Evolutionary conservation across 441 rosid genomes (phyloP), one percentile per base, ranked within the genome.

Genomic region (Jatropha multifida): DNA sequence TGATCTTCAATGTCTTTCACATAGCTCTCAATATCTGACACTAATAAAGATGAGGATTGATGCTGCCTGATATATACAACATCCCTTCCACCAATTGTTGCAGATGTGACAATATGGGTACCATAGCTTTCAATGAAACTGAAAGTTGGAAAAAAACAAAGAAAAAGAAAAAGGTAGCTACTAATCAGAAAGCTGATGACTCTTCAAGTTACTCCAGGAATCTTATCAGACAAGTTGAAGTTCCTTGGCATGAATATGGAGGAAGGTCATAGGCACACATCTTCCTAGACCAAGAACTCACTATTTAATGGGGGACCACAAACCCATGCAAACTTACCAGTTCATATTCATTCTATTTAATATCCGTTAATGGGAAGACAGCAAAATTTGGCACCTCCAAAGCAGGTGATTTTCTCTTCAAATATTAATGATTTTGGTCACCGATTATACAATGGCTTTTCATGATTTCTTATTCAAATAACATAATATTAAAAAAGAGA

Each of bases 11-110:
- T 84, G 79, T 91, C 92, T 67, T 78, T 83, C 49, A 87, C 88
- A 81, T 89, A 91, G 83, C 74, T 82, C 77, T 91, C 88, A 44
- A 89, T 81, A 65, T 89, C 93, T 51, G 68, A 49, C 14, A 55
- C 77, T 60, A 87, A 82, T 74, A 89, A 83, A 60, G 91, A 85
- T 3, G 96, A 91, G 23, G 90, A 83, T 42, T 81, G 88, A 75
- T 89, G 96, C 58, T 89, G 93, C 84, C 87, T 85, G 74, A 91
- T 80, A 59, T 88, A 89, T 71, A 88, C 84, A 68, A 86, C 86
- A 86, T 91, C 96, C 77, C 88, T 86, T 68, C 96, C 94, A 63
- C 96, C 96, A 72, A 91, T 81, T 40, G 93, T 85, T 67, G 85
- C 87, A 40, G 93, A 91, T 65, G 92, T 86, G 65, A 91, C 86